phyloP scores from a whole-genome alignment of 441 rosid species.

The Pelargonium myrrhifolium region DNA sequence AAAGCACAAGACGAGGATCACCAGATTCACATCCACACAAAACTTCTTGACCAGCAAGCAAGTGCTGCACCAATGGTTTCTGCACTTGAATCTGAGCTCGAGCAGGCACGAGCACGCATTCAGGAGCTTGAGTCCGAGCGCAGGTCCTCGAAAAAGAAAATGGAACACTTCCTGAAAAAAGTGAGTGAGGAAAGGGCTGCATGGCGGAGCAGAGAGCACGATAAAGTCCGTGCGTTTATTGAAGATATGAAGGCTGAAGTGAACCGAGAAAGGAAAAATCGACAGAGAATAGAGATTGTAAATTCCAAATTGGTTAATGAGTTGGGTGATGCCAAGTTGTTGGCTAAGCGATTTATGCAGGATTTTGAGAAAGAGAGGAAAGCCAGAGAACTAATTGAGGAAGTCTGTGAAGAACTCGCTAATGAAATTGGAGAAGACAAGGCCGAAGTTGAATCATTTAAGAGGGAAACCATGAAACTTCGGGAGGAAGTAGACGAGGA shows the following conservation, averaged over 20 bases:
- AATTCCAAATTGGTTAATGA: constrained; percentile 46
- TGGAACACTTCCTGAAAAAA: constrained; percentile 83
- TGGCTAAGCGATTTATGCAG: constrained; percentile 58
- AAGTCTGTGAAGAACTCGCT: constrained; percentile 52
- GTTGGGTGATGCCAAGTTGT: constrained; percentile 33
- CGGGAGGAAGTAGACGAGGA: constrained; percentile 49
- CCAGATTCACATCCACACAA: constrained; percentile 18
- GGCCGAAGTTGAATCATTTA: constrained; percentile 56
- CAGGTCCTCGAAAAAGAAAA: constrained; percentile 50
- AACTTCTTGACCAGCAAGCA: constrained; percentile 39
- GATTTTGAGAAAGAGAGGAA: constrained; percentile 55
- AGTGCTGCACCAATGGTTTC: constrained; percentile 35
- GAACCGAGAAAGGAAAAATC: constrained; percentile 35
- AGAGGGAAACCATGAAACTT: constrained; percentile 27
- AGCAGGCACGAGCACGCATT: constrained; percentile 35
- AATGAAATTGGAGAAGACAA: constrained; percentile 68
- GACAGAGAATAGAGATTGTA: constrained; percentile 28
- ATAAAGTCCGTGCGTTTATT: constrained; percentile 37
- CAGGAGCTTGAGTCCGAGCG: constrained; percentile 38
- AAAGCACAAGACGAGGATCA: constrained; percentile 24
- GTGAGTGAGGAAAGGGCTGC: constrained; percentile 78
- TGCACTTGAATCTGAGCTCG: constrained; percentile 33
- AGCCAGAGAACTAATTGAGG: constrained; percentile 41
- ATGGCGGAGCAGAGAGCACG: constrained; percentile 82
- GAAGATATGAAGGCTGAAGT: constrained; percentile 35